Percentiles rank a stretch among this genome's conserved stretches.
Conservation (phyloP, 345 rosid species). For the Arabidopsis suecica region DNA sequence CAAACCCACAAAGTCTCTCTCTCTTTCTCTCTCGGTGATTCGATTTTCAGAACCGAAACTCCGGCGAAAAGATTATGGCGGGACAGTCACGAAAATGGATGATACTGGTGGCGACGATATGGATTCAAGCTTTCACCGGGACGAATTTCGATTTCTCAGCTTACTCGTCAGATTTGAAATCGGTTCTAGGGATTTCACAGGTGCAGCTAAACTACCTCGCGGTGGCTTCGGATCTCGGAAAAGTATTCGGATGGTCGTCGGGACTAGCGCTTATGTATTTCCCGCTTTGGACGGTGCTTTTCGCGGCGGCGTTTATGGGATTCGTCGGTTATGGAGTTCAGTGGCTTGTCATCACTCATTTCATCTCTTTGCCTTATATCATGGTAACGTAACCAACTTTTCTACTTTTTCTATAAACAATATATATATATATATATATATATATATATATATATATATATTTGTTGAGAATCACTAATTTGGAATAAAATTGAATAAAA, state of each 20-base stretch:
- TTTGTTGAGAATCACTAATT: neutral
- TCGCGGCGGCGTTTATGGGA: conserved; percentile 88
- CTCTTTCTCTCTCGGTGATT: neutral
- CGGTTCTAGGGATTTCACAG: conserved; percentile 82
- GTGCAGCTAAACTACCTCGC: conserved; percentile 90
- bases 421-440: too few relatives aligned
- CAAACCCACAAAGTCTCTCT: too few relatives aligned
- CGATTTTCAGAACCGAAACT: neutral
- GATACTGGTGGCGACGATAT: conserved; percentile 84
- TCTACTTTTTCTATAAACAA: neutral
- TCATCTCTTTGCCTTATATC: conserved; percentile 74
- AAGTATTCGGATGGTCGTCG: conserved; percentile 94
- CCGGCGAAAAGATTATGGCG: conserved; percentile 49
- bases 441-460: too few relatives aligned
- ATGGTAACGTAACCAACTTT: conserved; percentile 53
- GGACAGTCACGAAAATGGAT: conserved; percentile 94
- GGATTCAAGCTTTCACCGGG: conserved; percentile 98
- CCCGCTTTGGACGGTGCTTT: conserved; percentile 73
- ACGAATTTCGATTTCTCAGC: conserved; percentile 96
- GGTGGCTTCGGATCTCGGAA: conserved; percentile 94
- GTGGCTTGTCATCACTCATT: conserved; percentile 72
- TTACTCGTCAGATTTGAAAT: conserved; percentile 76
- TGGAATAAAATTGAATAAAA: neutral
- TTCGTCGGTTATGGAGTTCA: conserved; percentile 83
- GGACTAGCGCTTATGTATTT: conserved; percentile 80